These are phyloP conservation scores for Pichia sp. DNA, from an alignment of 1,139 yeast species.

Conservation along the genomic window DNA sequence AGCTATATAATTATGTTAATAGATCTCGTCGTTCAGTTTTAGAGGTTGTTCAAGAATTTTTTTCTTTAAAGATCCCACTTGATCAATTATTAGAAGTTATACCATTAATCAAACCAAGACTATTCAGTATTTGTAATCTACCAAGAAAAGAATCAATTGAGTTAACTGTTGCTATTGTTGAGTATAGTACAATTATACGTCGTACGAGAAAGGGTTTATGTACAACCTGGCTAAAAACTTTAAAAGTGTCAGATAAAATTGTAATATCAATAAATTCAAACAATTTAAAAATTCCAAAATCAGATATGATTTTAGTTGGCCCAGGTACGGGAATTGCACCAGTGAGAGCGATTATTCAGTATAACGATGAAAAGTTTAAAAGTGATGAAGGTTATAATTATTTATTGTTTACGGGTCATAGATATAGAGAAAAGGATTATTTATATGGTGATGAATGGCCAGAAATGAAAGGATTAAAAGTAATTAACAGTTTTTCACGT, in stretches of 20 bases:
- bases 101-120: constrained; percentile 73
- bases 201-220: constrained; percentile 78
- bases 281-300: constrained; percentile 32
- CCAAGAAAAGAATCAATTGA: constrained; percentile 44
- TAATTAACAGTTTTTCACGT: constrained; percentile 60
- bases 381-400: constrained; percentile 28
- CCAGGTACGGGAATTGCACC: constrained; percentile 97
- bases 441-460: constrained; percentile 56
- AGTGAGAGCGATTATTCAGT: constrained; percentile 58
- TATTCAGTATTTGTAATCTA: constrained; percentile 72
- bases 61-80: constrained; percentile 64
- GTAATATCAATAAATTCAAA: constrained; percentile 52
- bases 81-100: constrained; percentile 68
- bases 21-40: constrained; percentile 83
- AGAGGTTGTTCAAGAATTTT: constrained; percentile 79
- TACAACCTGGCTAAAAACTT: constrained; percentile 62
- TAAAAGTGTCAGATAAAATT: constrained; percentile 43
- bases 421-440: constrained; percentile 62
- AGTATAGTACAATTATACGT: constrained; percentile 75
- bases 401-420: constrained; percentile 69
- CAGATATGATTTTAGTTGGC: constrained; percentile 53
- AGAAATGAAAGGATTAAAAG: constrained; percentile 31
- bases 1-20: constrained; percentile 80
- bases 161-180: constrained; percentile 76
- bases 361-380: constrained; percentile 19